phyloP scores from a whole-genome alignment of 768 basidiomycete species.

The Tubosaeta brunneosetosa region DNA sequence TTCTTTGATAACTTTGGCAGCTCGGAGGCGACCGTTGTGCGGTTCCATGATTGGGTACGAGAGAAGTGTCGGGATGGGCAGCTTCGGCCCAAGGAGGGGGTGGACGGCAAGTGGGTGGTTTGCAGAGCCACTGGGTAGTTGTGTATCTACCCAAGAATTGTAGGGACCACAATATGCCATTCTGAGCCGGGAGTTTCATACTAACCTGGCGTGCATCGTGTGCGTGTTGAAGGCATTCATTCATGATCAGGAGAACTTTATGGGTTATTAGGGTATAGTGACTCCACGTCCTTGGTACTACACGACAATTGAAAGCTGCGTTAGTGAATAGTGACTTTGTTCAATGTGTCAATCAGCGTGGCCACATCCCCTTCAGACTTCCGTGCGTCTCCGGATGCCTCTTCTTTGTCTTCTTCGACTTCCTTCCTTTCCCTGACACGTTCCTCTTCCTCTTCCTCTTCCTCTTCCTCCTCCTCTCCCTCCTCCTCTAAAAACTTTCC shows the following conservation, averaged over 20 bases:
- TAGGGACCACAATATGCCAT: not conserved
- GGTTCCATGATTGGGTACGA: slow-evolving; percentile 53
- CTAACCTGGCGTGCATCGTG: too few species aligned
- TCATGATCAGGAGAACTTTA: too few species aligned
- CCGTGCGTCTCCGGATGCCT: slow-evolving; percentile 21
- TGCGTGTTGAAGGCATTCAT: too few species aligned
- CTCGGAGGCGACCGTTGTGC: slow-evolving; percentile 23
- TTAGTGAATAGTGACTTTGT: slow-evolving; percentile 53
- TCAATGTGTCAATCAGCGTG: slow-evolving; percentile 61
- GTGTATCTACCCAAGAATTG: not conserved
- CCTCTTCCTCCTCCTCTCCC: slow-evolving; percentile 73
- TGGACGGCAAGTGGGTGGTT: slow-evolving; percentile 56
- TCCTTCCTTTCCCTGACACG: slow-evolving; percentile 37
- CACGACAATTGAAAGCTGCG: slow-evolving; percentile 1
- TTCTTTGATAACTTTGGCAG: slow-evolving; percentile 36
- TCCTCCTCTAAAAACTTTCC: slow-evolving; percentile 66
- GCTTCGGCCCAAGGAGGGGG: slow-evolving; percentile 53
- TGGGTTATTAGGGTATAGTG: slow-evolving; percentile 18
- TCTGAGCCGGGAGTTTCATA: too few species aligned
- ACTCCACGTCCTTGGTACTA: slow-evolving; percentile 1
- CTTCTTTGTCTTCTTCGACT: slow-evolving; percentile 18
- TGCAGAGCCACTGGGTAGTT: slow-evolving; percentile 41
- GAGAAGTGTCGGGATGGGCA: slow-evolving; percentile 40
- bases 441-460: slow-evolving; percentile 51
- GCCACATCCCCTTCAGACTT: slow-evolving; percentile 39